Evolutionary conservation across 2,329 filamentous ascomycete species (phyloP).

Genomic region (Trichoderma sp.): DNA sequence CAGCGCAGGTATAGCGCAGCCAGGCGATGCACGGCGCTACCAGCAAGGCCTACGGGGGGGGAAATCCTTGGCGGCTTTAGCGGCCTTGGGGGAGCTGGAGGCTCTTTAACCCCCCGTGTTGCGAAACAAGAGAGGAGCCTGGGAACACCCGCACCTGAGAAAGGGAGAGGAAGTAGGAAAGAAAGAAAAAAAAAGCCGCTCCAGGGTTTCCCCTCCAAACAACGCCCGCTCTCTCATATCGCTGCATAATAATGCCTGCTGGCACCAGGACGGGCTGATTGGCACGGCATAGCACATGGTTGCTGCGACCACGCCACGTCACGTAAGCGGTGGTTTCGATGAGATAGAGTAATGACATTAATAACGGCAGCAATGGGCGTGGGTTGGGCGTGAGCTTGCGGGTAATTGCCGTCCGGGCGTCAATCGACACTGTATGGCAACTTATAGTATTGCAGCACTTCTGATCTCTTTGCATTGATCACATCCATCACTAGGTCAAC

Average conservation of each 20-base stretch:
- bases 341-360: slow-evolving; percentile 6
- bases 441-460: background rate
- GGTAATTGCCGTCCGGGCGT: background rate
- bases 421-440: slow-evolving; percentile 11
- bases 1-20: slow-evolving; percentile 4
- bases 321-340: slow-evolving; percentile 9
- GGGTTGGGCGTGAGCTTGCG: background rate
- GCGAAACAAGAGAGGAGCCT: background rate
- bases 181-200: background rate
- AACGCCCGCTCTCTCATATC: slow-evolving; percentile 3
- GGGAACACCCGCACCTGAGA: background rate
- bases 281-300: slow-evolving; percentile 8
- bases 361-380: background rate
- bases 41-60: background rate
- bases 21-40: slow-evolving; percentile 3
- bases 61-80: slow-evolving; percentile 6
- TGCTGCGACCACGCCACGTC: slow-evolving; percentile 13
- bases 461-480: background rate
- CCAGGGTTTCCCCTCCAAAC: background rate
- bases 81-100: background rate
- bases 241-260: background rate
- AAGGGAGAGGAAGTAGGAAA: background rate
- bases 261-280: background rate
- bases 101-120: background rate
- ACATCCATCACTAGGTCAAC: slow-evolving; percentile 4